These are phyloP conservation scores for Penicillium cinerascens DNA, from an alignment of 495 filamentous ascomycete species.

Conservation along the genomic window DNA sequence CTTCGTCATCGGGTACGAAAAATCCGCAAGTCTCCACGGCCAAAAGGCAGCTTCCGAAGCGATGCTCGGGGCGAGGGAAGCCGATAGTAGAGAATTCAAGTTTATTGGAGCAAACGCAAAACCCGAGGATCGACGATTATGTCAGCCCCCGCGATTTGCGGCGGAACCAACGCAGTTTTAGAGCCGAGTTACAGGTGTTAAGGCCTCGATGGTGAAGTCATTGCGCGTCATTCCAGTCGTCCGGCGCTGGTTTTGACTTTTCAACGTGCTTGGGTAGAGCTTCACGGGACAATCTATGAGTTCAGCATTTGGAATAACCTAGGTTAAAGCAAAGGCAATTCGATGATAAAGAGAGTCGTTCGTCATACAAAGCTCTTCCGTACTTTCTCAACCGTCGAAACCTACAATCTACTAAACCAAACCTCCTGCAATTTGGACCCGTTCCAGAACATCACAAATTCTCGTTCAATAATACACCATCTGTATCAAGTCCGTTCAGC, in stretches of 20 bases:
- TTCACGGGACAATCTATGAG: not conserved
- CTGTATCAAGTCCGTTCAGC: not conserved
- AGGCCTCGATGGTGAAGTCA: slow-evolving; percentile 21
- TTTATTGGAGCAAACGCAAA: not conserved
- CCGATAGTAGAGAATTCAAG: slow-evolving; percentile 6
- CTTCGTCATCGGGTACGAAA: slow-evolving; percentile 24
- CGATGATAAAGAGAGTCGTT: not conserved
- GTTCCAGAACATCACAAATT: not conserved
- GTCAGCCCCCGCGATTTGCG: slow-evolving; percentile 23
- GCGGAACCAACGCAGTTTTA: slow-evolving; percentile 3
- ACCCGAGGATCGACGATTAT: slow-evolving; percentile 14
- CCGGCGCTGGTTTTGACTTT: slow-evolving; percentile 2
- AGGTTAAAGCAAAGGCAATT: not conserved
- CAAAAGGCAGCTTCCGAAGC: slow-evolving; percentile 3
- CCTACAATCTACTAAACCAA: not conserved
- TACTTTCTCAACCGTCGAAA: slow-evolving; percentile 7
- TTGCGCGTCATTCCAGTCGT: slow-evolving; percentile 26
- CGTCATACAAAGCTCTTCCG: slow-evolving; percentile 12
- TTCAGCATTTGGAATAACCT: not conserved
- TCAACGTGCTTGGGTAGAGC: not conserved
- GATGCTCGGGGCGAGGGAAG: slow-evolving; percentile 15
- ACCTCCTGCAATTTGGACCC: not conserved
- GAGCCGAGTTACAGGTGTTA: too few relatives aligned
- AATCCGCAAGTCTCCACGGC: not conserved
- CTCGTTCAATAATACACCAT: not conserved